Conservation (phyloP, 805 yeast species). For the Sugiyamaella mastotermitis region DNA sequence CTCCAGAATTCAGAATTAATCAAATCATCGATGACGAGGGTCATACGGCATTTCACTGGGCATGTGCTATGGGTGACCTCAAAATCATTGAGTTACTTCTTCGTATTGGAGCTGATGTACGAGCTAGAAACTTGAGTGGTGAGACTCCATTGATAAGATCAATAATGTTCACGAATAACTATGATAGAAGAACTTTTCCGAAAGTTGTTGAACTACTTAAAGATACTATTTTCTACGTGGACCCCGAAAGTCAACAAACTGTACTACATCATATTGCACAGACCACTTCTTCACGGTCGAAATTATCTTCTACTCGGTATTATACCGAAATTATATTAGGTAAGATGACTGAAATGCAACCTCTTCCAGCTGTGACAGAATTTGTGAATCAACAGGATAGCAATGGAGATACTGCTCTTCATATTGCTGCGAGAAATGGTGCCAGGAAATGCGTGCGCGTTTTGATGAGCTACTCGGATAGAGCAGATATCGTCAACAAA, state of each 20-base stretch:
- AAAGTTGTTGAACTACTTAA: constrained; percentile 68
- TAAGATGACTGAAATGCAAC: constrained; percentile 60
- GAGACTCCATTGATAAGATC: constrained; percentile 85
- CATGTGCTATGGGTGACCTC: constrained; percentile 88
- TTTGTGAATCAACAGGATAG: constrained; percentile 68
- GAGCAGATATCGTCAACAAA: constrained; percentile 37
- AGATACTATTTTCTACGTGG: constrained; percentile 72
- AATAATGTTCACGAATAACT: constrained; percentile 83
- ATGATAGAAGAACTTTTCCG: constrained; percentile 72
- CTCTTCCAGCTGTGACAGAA: constrained; percentile 45
- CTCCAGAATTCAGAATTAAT: constrained; percentile 60
- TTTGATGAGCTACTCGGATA: constrained; percentile 44
- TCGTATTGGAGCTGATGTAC: constrained; percentile 66
- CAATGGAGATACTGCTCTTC: constrained; percentile 81
- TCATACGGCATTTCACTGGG: constrained; percentile 95
- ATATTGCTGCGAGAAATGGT: constrained; percentile 59
- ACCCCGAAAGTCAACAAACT: constrained; percentile 63
- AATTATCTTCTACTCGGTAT: constrained; percentile 75
- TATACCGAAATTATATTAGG: constrained; percentile 72
- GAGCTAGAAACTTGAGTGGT: constrained; percentile 58
- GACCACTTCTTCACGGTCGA: constrained; percentile 57
- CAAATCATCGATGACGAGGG: constrained; percentile 91
- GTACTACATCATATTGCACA: constrained; percentile 81
- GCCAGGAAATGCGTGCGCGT: constrained; percentile 40
- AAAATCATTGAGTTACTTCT: constrained; percentile 70